Evolutionary conservation across 2,329 filamentous ascomycete genomes (phyloP).

Genomic region (Hypoxylon sp.): DNA sequence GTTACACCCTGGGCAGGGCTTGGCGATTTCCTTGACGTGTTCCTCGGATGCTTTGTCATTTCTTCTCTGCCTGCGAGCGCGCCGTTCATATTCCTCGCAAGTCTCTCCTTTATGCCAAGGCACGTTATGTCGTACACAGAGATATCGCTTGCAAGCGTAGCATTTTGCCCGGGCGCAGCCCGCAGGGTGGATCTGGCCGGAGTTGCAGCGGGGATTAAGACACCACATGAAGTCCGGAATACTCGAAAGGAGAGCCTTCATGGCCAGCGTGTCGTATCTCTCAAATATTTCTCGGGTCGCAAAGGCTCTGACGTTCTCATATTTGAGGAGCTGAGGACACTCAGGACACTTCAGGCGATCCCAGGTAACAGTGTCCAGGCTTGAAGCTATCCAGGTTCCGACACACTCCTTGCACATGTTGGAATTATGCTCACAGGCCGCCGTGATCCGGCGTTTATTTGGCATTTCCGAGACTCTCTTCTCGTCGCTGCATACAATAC

Average conservation of each 20-base stretch:
- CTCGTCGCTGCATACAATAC: slow-evolving; percentile 56
- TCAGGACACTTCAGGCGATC: slow-evolving; percentile 57
- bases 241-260: slow-evolving; percentile 51
- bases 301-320: slow-evolving; percentile 53
- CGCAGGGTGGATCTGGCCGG: slow-evolving; percentile 57
- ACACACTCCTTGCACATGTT: slow-evolving; percentile 56
- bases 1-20: slow-evolving; percentile 57
- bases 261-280: slow-evolving; percentile 56
- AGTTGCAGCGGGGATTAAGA: slow-evolving; percentile 55
- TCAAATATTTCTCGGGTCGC: slow-evolving; percentile 51
- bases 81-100: slow-evolving; percentile 57
- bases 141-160: slow-evolving; percentile 51
- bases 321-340: slow-evolving; percentile 53
- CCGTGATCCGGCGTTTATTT: slow-evolving; percentile 47
- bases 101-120: slow-evolving; percentile 58
- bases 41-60: slow-evolving; percentile 56
- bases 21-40: slow-evolving; percentile 54
- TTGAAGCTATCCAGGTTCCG: slow-evolving; percentile 54
- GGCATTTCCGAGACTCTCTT: slow-evolving; percentile 56
- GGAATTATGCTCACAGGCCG: slow-evolving; percentile 51
- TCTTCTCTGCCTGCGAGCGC: slow-evolving; percentile 50
- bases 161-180: slow-evolving; percentile 56
- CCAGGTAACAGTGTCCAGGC: slow-evolving; percentile 53
- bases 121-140: slow-evolving; percentile 57
- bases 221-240: slow-evolving; percentile 58